A percentile compares a stretch with the other conserved stretches of the same genome.
Evolutionary conservation across 2,329 filamentous ascomycete species (phyloP).

Genomic region (Septoria petroselini): DNA sequence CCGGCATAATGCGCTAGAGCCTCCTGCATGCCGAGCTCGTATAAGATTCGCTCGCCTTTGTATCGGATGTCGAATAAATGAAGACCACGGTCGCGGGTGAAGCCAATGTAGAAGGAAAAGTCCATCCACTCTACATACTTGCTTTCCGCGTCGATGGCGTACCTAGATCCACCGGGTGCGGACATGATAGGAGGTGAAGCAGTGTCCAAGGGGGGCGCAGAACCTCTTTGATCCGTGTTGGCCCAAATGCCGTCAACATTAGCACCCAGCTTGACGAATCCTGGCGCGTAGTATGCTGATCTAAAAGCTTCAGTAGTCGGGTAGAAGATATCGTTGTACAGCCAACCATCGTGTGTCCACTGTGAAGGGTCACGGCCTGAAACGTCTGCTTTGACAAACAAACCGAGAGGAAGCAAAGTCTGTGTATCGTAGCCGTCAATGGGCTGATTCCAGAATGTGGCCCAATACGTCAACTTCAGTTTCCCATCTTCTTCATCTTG

Average conservation of each 20-base stretch:
- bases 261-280: constrained; percentile 49
- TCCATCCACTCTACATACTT: constrained; percentile 54
- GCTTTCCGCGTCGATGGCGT: constrained; percentile 43
- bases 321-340: constrained; percentile 56
- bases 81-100: constrained; percentile 50
- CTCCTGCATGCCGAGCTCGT: constrained; percentile 57
- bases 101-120: constrained; percentile 53
- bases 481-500: constrained; percentile 40
- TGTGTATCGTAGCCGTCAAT: constrained; percentile 43
- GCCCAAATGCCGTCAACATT: constrained; percentile 52
- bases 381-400: constrained; percentile 46
- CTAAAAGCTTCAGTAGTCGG: constrained; percentile 50
- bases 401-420: constrained; percentile 47
- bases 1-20: constrained; percentile 54
- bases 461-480: constrained; percentile 46
- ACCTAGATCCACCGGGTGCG: constrained; percentile 44
- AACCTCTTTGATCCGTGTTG: constrained; percentile 43
- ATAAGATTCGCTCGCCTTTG: constrained; percentile 55
- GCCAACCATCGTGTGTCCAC: constrained; percentile 54
- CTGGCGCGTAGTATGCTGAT: constrained; percentile 43
- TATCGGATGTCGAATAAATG: constrained; percentile 53
- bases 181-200: constrained; percentile 54
- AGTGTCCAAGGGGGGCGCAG: constrained; percentile 48
- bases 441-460: constrained; percentile 45
- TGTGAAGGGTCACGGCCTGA: constrained; percentile 51